Evolutionary conservation across 2,329 filamentous ascomycete genomes (phyloP).

Genomic region (Trichophaea hybrida): DNA sequence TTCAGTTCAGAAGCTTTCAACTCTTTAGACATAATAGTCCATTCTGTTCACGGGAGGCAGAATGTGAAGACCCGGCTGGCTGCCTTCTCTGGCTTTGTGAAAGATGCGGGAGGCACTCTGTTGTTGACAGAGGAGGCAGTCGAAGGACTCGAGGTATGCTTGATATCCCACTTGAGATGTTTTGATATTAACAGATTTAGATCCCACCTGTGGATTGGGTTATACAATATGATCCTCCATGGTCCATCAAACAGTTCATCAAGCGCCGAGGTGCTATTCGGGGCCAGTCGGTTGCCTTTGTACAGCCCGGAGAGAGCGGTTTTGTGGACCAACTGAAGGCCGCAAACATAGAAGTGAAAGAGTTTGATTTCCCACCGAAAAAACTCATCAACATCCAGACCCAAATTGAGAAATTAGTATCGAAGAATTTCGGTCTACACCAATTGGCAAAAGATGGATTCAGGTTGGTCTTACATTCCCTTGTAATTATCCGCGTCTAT

Average conservation of each 20-base stretch:
- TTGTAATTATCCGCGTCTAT: neutral
- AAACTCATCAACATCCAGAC: conserved; percentile 12
- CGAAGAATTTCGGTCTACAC: conserved; percentile 18
- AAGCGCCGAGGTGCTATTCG: conserved; percentile 3
- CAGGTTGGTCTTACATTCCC: conserved; percentile 13
- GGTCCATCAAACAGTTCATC: conserved; percentile 13
- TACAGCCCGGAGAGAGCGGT: conserved; percentile 11
- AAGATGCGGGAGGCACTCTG: conserved; percentile 12
- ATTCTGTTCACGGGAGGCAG: conserved; percentile 16
- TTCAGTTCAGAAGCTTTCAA: conserved; percentile 11
- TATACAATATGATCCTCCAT: conserved; percentile 22
- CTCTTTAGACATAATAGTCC: conserved; percentile 8
- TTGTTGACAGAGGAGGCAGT: conserved; percentile 16
- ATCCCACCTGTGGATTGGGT: conserved; percentile 16
- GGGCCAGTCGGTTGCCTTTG: conserved; percentile 13
- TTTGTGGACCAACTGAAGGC: conserved; percentile 15
- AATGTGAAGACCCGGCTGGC: conserved; percentile 8
- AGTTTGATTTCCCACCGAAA: conserved; percentile 19
- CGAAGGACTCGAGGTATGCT: conserved; percentile 16
- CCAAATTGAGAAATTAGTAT: conserved; percentile 16
- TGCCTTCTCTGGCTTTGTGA: conserved; percentile 11
- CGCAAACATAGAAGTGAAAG: conserved; percentile 13
- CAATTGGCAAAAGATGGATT: conserved; percentile 18
- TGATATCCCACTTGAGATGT: neutral
- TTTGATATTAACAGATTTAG: conserved; percentile 3